Base-by-base conservation (phyloP, 1,284 basidiomycete genomes). In the Ceratobasidium sp. region DNA sequence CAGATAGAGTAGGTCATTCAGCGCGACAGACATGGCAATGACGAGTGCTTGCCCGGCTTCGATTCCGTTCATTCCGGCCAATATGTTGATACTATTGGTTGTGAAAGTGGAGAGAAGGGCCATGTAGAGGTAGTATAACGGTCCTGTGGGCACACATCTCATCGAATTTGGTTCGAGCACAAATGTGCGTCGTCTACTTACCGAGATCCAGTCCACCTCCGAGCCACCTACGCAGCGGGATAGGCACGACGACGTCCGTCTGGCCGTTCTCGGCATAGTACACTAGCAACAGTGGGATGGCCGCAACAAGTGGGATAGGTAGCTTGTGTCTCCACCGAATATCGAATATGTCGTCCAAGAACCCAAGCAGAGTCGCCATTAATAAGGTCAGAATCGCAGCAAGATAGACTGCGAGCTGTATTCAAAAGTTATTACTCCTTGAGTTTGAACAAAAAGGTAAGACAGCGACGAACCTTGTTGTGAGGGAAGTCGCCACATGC, bases 251-350 rank as follows among this genome's bases (percentile, higher is more conserved):
- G n/a, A 99, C 91, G 78, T 94, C 89, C 0, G 98, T 99, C 77
- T 94, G 91, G 0, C 98, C 98, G 14, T 89, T 88, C 77, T 97
- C 96, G 1, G 97, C 94, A 81, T 94, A 97, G 83, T 99, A 99
- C 1, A 98, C 96, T 82, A 98, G 92, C 41, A 99, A 85, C 27
- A 98, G 88, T 0, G 98, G 98, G 24, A 99, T 94, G 19, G 94
- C 94, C 0, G 95, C 95, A 74, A 99, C 93, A 79, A 99, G 89
- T 0, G 96, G 98, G 72, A 99, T 98, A 0, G 98, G 98, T 8
- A 99, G 83, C 82, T 99, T 99, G 84, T 98, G 95, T 76, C 98
- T 84, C 98, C 98, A 99, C 13, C 98, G 90, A 78, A 99, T 98
- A 81, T 99, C 98, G 79, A 99, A 99, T 0, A 99, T 88, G 81